These are phyloP conservation scores for Ophiosphaerella herpotricha DNA, from an alignment of 2,329 filamentous ascomycete species.

Conservation along the genomic window DNA sequence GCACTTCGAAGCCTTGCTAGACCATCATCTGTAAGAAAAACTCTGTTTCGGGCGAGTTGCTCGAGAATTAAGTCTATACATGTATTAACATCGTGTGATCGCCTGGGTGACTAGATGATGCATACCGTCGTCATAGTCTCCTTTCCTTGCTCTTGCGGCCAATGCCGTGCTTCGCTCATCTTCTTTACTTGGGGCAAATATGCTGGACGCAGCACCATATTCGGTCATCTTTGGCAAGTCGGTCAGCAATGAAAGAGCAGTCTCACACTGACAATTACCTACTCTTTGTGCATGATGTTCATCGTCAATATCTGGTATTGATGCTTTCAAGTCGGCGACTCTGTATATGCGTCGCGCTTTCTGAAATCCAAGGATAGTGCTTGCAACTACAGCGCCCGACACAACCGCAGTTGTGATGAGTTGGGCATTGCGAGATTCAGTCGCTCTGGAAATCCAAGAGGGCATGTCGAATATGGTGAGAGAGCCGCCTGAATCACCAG, in stretches of 20 bases:
- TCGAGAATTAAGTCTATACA: conserved; percentile 82
- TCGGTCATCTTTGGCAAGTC: conserved; percentile 61
- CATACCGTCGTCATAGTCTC: conserved; percentile 67
- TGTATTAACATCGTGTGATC: conserved; percentile 5
- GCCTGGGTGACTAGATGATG: background rate
- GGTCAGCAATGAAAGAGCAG: conserved; percentile 25
- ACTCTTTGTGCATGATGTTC: conserved; percentile 58
- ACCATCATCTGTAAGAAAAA: conserved; percentile 84
- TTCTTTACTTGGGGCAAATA: conserved; percentile 52
- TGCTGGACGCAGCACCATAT: conserved; percentile 60
- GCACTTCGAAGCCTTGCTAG: conserved; percentile 77
- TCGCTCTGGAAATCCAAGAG: conserved; percentile 52
- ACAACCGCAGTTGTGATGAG: conserved; percentile 71
- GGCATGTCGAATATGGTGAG: conserved; percentile 42
- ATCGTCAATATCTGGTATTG: conserved; percentile 61
- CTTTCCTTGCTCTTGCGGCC: conserved; percentile 63
- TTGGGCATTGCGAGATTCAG: conserved; percentile 59
- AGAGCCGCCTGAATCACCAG: conserved; percentile 3
- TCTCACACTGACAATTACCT: conserved; percentile 20
- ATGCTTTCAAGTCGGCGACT: conserved; percentile 63
- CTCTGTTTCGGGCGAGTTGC: conserved; percentile 89
- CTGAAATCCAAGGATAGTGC: conserved; percentile 62
- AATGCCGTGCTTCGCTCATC: conserved; percentile 63
- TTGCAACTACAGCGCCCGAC: conserved; percentile 54
- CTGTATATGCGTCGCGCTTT: conserved; percentile 59